These are phyloP conservation scores for Picea sitchensis DNA, from an alignment of 75 land plant genomes.

Conservation along the genomic window DNA sequence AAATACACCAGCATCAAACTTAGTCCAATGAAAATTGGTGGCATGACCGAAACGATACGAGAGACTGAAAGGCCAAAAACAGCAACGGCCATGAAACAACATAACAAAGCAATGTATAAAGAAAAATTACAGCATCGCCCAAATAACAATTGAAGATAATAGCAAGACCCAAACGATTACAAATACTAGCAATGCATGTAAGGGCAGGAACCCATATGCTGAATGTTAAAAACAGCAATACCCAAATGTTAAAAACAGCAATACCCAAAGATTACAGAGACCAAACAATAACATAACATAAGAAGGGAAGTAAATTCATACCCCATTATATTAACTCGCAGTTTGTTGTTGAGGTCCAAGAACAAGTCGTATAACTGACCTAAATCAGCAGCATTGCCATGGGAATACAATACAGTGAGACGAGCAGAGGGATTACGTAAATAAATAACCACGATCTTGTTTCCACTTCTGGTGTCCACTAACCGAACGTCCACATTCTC, in stretches of 20 bases:
- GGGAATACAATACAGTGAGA: slow-evolving; percentile 72
- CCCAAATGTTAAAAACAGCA: too few relatives aligned
- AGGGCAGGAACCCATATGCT: not conserved
- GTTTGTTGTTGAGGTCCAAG: slow-evolving; percentile 59
- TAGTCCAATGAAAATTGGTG: too few relatives aligned
- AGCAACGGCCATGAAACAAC: not conserved
- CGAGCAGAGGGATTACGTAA: slow-evolving; percentile 64
- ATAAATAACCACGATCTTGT: slow-evolving; percentile 58
- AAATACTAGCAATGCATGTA: not conserved
- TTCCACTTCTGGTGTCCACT: slow-evolving; percentile 50
- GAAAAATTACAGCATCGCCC: not conserved
- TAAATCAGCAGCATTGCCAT: slow-evolving; percentile 87
- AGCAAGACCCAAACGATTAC: not conserved
- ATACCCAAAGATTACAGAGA: not conserved
- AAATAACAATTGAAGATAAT: not conserved
- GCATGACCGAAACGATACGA: not conserved
- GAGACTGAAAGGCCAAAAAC: not conserved
- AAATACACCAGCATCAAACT: not conserved
- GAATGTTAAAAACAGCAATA: not conserved
- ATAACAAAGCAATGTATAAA: not conserved
- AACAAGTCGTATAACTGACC: slow-evolving; percentile 78
- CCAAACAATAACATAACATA: not conserved
- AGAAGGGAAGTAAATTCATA: not conserved
- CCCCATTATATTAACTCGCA: slow-evolving; percentile 72
- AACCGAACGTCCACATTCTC: slow-evolving; percentile 49